Base-by-base conservation (phyloP, 208 protist species). In the Angomonas deanei region DNA sequence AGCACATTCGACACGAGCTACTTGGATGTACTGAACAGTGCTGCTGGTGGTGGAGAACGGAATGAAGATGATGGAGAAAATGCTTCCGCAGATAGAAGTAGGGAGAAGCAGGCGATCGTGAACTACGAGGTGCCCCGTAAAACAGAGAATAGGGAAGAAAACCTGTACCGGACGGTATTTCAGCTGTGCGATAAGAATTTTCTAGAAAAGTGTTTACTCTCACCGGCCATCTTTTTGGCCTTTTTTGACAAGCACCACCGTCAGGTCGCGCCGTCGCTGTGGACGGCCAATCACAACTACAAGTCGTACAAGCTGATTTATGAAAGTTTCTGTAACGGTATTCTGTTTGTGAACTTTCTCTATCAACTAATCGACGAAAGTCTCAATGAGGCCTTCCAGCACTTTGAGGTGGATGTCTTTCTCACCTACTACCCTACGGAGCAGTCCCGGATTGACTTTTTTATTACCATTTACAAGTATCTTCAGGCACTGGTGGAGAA, bases 241-340 rank as follows among this genome's bases (percentile, higher is more conserved):
- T 88, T 76, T 64, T 78, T 95, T 10, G 61, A 72, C 28, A 54
- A 67, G 30, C 47, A 78, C 34, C 82, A 90, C 74, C 71, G 75
- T 34, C 67, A 80, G 27, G 61, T 80, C n/a, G 81, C 84, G 11
- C 84, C 84, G 21, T 55, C 67, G 3, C 81, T 92, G 76, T 74
- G 64, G 62, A 74, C 76, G 1, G 72, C 72, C 33, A 54, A 70
- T 11, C 78, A 87, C 62, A 74, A 59, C 13, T 91, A 88, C 77
- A 92, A 83, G 39, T 76, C 68, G 13, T 95, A 91, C 70, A 84
- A 85, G 54, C 39, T 55, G 13, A 78, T 92, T 39, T 95, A 95
- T 64, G 81, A 92, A 52, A 74, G 81, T 34, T 95, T 95, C 39
- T 74, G 80, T 6, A 39, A 64, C 32, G 88, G 88, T 3, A 75